Conservation (phyloP, 306 rosid species). For the Pyrus pyrifolia region DNA sequence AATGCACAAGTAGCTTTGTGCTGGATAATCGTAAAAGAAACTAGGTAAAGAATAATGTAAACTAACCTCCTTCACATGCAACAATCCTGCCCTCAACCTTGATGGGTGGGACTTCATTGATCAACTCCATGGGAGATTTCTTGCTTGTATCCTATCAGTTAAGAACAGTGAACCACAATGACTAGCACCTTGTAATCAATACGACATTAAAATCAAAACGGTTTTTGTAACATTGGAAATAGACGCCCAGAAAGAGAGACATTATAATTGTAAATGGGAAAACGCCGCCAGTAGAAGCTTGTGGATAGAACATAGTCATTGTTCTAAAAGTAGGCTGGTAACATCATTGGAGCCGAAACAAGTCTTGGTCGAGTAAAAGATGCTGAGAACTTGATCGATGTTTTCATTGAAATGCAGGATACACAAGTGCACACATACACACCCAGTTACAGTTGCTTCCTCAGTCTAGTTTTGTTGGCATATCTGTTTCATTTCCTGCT, state of each 20-base stretch:
- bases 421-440: neutral
- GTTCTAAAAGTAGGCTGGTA: neutral
- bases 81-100: slow-evolving; percentile 88
- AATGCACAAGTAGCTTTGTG: neutral
- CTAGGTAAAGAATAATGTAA: neutral
- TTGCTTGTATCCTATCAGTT: slow-evolving; percentile 66
- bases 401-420: neutral
- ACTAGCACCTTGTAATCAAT: neutral
- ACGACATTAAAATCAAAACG: neutral
- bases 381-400: neutral
- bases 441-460: neutral
- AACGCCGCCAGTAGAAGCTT: neutral
- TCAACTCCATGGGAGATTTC: slow-evolving; percentile 98
- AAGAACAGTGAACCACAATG: slow-evolving; percentile 6
- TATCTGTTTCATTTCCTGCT: neutral
- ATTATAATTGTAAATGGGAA: neutral
- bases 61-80: slow-evolving; percentile 94
- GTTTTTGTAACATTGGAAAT: neutral
- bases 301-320: neutral
- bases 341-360: neutral
- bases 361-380: neutral
- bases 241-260: neutral
- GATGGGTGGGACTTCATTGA: slow-evolving; percentile 93
- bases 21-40: neutral
- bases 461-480: neutral